Evolutionary conservation across 345 rosid genomes (phyloP), one percentile per base, ranked within the genome.

Genomic region (Lenwebbia sp.): DNA sequence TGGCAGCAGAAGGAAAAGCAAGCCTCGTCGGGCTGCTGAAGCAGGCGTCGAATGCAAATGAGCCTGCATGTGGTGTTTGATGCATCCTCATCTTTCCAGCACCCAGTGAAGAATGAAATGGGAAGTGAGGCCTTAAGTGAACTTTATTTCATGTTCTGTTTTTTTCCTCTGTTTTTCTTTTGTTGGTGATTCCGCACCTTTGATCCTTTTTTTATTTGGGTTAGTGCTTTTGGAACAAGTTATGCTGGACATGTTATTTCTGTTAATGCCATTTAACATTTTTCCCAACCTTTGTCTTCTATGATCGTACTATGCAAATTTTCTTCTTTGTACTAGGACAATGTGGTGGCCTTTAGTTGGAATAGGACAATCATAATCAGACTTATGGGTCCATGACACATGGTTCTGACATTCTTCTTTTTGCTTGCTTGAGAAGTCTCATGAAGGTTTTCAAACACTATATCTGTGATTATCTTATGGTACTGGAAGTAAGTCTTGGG

Each of bases 1-100:
- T 82, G 93, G 94, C 83, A 94, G 95, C 87, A 91, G 96, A 91
- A 85, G 96, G 87, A 94, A 94, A 88, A 92, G 54, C 88, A 94
- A 92, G 88, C 96, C 96, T 85, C 96, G 92, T 37, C 90, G 96
- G 82, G 96, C 96, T 50, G 96, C 96, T 44, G 95, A 92, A 89
- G 94, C 93, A 51, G 94, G 88, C 44, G 94, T 94, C 13, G 95
- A 92, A 83, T 94, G 96, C 94, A 91, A 91, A 82, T 93, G 91
- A 92, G 84, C 70, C 90, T 89, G 82, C 83, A n/a, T 87, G 21
- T 85, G 86, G 74, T 83, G 44, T 70, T 70, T 70, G 78, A 70
- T 37, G 44, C 78, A 70, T 70, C 47, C 78, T 19, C 44, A 25
- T 33, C 47, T 19, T 33, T 70, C 25, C 78, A 19, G 25, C 40